Evolutionary conservation across 805 yeast genomes (phyloP), one percentile per base, ranked within the genome.

Genomic region (Yarrowia sp.): DNA sequence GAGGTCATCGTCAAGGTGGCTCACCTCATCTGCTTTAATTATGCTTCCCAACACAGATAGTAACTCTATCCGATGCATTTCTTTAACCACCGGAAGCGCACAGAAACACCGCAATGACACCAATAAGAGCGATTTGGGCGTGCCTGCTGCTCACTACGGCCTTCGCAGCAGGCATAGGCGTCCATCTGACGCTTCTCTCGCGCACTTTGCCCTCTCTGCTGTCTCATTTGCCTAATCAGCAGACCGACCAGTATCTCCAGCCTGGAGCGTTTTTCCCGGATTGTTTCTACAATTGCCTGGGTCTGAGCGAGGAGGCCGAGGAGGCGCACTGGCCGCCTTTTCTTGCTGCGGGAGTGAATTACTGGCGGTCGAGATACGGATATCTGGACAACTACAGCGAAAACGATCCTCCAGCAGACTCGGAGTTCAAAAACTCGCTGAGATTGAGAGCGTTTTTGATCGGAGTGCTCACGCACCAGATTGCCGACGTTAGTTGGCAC

Each of bases 221-320:
- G 29, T 14, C 29, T 1, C 47, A 38, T 29, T 18, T 39, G 7
- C 60, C 2, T 69, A 76, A 33, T 24, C 31, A 33, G 13, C 41
- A 51, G 18, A 51, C 32, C 5, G 42, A 35, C 32, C 58, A 51
- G 3, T 76, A 71, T 49, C 65, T 79, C n/a, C 71, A 81, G 14
- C 80, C 87, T 0, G 91, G 90, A 0, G 78, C 87, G 0, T 86
- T 86, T 68, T 83, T 81, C 67, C 91, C 91, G 0, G 91, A 86
- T 69, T 82, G 87, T 0, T 81, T 85, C 67, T 86, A 86, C 70
- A 76, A 80, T 33, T 86, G 90, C 69, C 71, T 80, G 55, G 83
- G 81, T 3, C 67, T 72, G 24, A 75, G 81, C 3, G 77, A 78
- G 10, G 78, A 79, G 2, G 86, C 88, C 3, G 91, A 86, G 69